Base-by-base conservation (phyloP, 192 early-diverging fungal species). In the Powellomyces hirtus region DNA sequence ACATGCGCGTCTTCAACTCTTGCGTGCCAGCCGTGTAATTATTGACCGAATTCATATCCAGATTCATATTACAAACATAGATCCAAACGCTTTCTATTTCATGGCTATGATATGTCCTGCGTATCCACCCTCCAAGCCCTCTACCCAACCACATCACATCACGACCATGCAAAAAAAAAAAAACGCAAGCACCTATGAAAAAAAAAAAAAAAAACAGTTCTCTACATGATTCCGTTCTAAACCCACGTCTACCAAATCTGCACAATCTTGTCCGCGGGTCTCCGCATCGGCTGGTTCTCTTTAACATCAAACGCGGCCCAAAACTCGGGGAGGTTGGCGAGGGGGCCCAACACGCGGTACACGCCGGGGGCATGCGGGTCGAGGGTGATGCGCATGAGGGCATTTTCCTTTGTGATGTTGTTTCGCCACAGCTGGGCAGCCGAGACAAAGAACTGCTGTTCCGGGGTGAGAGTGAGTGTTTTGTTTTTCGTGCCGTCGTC, bases 291-390 rank as follows among this genome's bases (percentile, higher is more conserved):
- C 4, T 18, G 27, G 5, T 30, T 30, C 27, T 56, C 53, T 3
- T 18, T 5, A 26, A 56, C 53, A 20, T 49, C 35, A 75, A 78
- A 78, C 33, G 76, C 72, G 30, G 22, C 59, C 31, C 22, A 38
- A 78, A 78, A 78, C 50, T 75, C 66, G n/a, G 45, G 42, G 7
- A 27, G 37, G 31, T 79, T 78, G 22, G 50, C 10, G 35, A 79
- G 7, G 16, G 49, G 62, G 0, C 77, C 77, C 29, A 38, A 37
- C 6, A 75, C 62, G 31, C 76, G 52, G 27, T 67, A 22, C 13
- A 33, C 16, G 1, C 42, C 53, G 6, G 72, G 70, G 11, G 77
- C 5, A 27, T 56, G 53, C 4, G 53, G 53, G 53, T 56, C 53
- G 27, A 30, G 24, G 27, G 18, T 27, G 53, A 56, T 56, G 1